Conservation (phyloP, 768 basidiomycete species). For the Psilocybe azurescens region DNA sequence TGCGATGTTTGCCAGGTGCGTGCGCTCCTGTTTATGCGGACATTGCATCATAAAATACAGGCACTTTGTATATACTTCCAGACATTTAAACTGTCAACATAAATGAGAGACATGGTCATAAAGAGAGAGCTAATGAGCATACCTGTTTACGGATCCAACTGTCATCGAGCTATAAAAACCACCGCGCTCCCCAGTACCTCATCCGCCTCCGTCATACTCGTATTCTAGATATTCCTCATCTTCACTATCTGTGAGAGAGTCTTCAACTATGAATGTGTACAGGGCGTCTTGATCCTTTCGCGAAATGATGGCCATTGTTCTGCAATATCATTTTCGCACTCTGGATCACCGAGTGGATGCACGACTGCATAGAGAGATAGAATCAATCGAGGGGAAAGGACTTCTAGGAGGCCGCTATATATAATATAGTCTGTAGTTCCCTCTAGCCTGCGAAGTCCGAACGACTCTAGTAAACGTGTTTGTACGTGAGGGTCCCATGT, state of each 20-base stretch:
- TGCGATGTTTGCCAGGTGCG: neutral
- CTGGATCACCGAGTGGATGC: too few species aligned
- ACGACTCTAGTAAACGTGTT: neutral
- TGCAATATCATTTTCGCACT: neutral
- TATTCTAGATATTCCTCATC: too few species aligned
- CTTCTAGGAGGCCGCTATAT: too few species aligned
- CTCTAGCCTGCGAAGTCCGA: neutral
- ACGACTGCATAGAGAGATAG: too few species aligned
- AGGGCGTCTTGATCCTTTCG: neutral
- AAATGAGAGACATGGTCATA: neutral
- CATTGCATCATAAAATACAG: conserved; percentile 1
- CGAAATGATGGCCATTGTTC: neutral
- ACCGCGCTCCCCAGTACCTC: neutral
- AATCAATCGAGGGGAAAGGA: too few species aligned
- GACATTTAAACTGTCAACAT: neutral
- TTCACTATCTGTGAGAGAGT: too few species aligned
- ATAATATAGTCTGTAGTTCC: neutral
- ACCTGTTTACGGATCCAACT: neutral
- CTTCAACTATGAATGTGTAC: neutral
- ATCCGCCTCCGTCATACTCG: too few species aligned
- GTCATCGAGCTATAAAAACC: neutral
- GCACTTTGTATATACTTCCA: neutral
- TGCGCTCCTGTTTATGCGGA: neutral
- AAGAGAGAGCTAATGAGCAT: too few species aligned
- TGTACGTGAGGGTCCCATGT: too few species aligned